A percentile compares a stretch with the other conserved stretches of the same genome.
Conservation (phyloP, 257 asterid genomes). For the Solanum chmielewskii region DNA sequence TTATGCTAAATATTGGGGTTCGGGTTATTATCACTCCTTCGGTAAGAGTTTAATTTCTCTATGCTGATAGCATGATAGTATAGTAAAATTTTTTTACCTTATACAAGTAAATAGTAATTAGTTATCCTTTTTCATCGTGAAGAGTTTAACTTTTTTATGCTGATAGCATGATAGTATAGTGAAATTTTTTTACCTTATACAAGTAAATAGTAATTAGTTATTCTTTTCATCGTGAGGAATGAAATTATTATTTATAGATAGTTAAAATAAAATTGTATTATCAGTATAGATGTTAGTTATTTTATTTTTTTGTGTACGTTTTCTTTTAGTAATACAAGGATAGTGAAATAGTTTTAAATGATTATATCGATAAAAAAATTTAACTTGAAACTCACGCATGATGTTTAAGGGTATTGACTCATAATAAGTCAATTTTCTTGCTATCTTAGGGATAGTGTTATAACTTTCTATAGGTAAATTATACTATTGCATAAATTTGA, state of each 20-base stretch:
- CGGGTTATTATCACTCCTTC: conserved; percentile 24
- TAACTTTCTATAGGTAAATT: neutral
- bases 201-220: neutral
- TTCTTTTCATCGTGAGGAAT: neutral
- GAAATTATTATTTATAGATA: neutral
- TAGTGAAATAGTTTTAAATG: neutral
- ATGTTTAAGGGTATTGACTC: neutral
- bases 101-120: neutral
- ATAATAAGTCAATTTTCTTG: neutral
- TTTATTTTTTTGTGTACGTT: neutral
- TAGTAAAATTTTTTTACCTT: neutral
- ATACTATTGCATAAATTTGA: neutral
- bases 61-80: neutral
- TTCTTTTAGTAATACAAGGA: neutral
- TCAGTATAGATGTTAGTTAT: neutral
- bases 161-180: neutral
- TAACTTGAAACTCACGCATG: neutral
- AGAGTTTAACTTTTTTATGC: neutral
- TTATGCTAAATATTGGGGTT: conserved; percentile 34
- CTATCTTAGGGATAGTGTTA: neutral
- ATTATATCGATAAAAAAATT: neutral
- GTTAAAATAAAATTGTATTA: neutral
- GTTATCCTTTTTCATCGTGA: neutral
- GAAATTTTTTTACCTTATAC: neutral
- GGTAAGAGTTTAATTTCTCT: neutral